These are phyloP conservation scores for Gossypium sturtianum DNA, from an alignment of 345 rosid species.

Conservation along the genomic window DNA sequence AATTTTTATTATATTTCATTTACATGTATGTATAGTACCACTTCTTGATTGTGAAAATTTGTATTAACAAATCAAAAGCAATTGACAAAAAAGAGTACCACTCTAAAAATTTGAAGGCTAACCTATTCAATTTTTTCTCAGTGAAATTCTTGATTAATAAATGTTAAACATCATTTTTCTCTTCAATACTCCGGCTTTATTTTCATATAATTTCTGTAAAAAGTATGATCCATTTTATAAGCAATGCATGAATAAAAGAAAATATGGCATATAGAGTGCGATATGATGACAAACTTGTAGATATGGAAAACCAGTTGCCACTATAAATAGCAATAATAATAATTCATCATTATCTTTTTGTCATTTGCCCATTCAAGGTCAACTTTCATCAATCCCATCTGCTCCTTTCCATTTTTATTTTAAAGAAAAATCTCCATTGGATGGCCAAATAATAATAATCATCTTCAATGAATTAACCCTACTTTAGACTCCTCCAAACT, in stretches of 20 bases:
- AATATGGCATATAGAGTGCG: neutral
- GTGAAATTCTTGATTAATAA: no score
- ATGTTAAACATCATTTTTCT: no score
- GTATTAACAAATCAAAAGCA: no score
- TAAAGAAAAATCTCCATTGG: neutral
- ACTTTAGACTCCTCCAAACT: conserved; percentile 21
- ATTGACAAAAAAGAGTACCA: no score
- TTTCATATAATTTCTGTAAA: no score
- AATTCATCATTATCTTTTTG: conserved; percentile 26
- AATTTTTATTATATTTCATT: no score
- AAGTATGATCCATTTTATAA: neutral
- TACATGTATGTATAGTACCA: no score
- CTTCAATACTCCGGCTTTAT: no score
- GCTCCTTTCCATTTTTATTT: neutral
- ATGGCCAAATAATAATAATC: neutral
- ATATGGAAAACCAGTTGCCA: conserved; percentile 30
- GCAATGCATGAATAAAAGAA: neutral
- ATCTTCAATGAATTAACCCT: neutral
- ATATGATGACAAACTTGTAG: conserved; percentile 12
- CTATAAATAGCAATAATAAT: conserved; percentile 13
- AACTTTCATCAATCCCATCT: conserved; percentile 14
- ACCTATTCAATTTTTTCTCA: no score
- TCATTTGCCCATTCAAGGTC: conserved; percentile 15
- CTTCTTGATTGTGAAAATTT: no score
- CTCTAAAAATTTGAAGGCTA: no score